These are phyloP conservation scores for Macrotyloma uniflorum DNA, from an alignment of 306 rosid species.

Conservation along the genomic window DNA sequence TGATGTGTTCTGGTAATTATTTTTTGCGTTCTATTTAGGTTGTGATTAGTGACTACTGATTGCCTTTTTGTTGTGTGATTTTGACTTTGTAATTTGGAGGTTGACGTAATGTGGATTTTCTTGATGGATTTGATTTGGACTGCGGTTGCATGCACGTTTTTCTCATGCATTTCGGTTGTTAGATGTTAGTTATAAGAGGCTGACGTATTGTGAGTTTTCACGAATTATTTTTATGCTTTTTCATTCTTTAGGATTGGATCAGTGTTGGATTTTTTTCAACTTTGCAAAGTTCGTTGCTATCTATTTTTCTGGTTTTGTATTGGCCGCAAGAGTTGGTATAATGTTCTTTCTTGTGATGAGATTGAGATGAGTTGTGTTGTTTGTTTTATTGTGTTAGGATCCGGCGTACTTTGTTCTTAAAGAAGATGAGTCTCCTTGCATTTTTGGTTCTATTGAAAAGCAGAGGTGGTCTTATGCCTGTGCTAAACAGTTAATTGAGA, in stretches of 20 bases:
- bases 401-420: conserved; percentile 86
- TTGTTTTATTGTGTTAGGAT: conserved; percentile 56
- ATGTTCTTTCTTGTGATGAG: conserved; percentile 21
- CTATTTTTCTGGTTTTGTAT: conserved; percentile 21
- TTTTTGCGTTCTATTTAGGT: background rate
- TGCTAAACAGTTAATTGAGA: conserved; percentile 97
- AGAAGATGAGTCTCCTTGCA: conserved; percentile 92
- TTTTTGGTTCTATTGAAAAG: conserved; percentile 91
- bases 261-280: background rate
- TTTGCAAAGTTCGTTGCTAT: background rate
- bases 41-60: background rate
- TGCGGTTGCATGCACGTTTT: background rate
- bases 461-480: conserved; percentile 99
- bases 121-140: conserved; percentile 1
- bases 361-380: conserved; percentile 32
- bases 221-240: background rate
- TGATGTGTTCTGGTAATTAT: background rate
- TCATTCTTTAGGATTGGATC: background rate
- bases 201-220: background rate
- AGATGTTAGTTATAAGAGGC: background rate
- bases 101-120: background rate
- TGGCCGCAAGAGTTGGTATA: background rate
- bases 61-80: background rate
- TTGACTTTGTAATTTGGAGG: background rate
- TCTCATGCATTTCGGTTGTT: background rate